Conservation (phyloP, 352 stramenopile species). For the Phytophthora melonis region DNA sequence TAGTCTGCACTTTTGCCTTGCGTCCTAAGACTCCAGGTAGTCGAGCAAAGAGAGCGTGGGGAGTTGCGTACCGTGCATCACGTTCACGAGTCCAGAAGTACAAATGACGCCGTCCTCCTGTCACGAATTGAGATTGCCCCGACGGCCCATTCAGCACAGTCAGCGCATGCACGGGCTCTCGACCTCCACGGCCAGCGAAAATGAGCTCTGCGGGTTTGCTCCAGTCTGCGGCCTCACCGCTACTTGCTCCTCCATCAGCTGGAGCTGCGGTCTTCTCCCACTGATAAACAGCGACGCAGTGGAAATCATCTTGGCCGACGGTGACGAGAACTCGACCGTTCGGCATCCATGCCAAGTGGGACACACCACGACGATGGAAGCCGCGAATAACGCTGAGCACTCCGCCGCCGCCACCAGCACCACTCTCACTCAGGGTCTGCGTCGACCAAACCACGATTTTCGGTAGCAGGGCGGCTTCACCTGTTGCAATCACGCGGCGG, state of each 20-base stretch:
- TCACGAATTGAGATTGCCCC: conserved; percentile 65
- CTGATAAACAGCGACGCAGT: conserved; percentile 84
- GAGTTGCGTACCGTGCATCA: conserved; percentile 59
- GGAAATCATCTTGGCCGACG: conserved; percentile 71
- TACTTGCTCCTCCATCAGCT: conserved; percentile 6
- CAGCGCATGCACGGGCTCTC: conserved; percentile 59
- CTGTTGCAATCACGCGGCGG: conserved; percentile 61
- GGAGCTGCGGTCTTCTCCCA: conserved; percentile 49
- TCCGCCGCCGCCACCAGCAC: conserved; percentile 35
- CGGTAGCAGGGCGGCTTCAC: conserved; percentile 62
- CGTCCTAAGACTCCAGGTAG: conserved; percentile 68
- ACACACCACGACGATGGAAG: conserved; percentile 74
- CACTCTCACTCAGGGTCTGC: conserved; percentile 39
- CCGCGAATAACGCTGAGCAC: conserved; percentile 71
- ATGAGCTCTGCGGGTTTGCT: conserved; percentile 57
- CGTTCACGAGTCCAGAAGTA: conserved; percentile 82
- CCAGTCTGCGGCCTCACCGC: conserved; percentile 50
- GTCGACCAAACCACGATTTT: conserved; percentile 81
- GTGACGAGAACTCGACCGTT: conserved; percentile 73
- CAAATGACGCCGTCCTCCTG: conserved; percentile 65
- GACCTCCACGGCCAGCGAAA: conserved; percentile 61
- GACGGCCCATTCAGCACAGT: conserved; percentile 32
- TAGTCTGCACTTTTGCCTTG: conserved; percentile 76
- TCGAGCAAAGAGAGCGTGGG: conserved; percentile 57
- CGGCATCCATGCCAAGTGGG: conserved; percentile 77